Evolutionary conservation across 169 alveolate genomes (phyloP).

Genomic region (Plasmodium vivax): DNA sequence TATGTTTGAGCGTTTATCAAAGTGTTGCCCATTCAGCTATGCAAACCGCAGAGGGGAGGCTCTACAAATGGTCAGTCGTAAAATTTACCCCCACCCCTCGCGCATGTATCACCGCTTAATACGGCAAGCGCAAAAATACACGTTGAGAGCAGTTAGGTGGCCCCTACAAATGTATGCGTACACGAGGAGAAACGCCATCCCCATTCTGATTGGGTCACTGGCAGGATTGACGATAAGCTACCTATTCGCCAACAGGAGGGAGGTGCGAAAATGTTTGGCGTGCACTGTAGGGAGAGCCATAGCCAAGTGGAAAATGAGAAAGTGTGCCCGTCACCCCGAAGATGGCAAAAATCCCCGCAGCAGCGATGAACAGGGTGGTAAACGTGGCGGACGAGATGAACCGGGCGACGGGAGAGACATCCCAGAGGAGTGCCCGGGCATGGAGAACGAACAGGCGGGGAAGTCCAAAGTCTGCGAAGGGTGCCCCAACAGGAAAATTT

Average conservation of each 20-base stretch:
- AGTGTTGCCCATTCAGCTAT: not conserved
- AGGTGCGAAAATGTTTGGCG: not conserved
- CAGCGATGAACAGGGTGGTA: not conserved
- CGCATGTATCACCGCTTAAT: not conserved
- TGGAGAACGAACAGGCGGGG: conserved; percentile 88
- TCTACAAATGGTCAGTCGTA: not conserved
- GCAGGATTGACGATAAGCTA: conserved; percentile 32
- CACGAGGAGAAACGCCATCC: conserved; percentile 7
- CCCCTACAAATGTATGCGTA: conserved; percentile 10
- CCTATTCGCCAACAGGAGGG: not conserved
- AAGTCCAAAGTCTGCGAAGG: conserved; percentile 96
- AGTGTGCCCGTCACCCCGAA: not conserved
- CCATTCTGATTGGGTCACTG: conserved; percentile 42
- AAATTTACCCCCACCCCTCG: not conserved
- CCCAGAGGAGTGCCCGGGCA: conserved; percentile 86
- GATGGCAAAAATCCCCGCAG: not conserved
- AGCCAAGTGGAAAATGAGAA: not conserved
- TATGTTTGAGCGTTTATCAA: not conserved
- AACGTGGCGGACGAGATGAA: not conserved
- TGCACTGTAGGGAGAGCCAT: not conserved
- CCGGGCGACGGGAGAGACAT: not conserved
- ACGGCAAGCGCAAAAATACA: not conserved
- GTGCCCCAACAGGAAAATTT: conserved; percentile 95
- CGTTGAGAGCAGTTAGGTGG: not conserved
- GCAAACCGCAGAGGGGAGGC: not conserved